Base-by-base conservation (phyloP, 2,329 filamentous ascomycete genomes). In the Phyllosticta paracitricarpa region DNA sequence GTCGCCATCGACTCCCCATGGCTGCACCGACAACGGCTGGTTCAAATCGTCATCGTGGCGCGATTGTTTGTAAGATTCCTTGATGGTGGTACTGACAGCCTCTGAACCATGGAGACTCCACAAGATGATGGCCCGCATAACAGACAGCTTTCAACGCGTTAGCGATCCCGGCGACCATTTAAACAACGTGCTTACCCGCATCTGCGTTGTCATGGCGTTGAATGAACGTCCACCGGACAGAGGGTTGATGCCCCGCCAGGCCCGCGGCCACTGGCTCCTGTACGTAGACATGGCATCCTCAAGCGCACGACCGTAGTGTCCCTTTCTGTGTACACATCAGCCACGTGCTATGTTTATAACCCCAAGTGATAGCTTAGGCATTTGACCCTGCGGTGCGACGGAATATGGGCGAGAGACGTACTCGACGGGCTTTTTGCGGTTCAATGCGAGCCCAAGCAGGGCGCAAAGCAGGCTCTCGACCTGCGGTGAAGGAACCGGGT, bases 361-460 rank as follows among this genome's bases (percentile, higher is more conserved):
- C 24, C 14, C 12, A 14, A 26, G 59, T 19, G 33, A 26, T 7
- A 4, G 17, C 35, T 14, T 3, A n/a, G n/a, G 6, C 14, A 17
- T 22, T 51, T 7, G 33, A 19, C 24, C 14, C 9, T 24, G 25
- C 26, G 19, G 12, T 26, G 58, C 35, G 54, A 24, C 35, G n/a
- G 8, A 40, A n/a, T 26, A 17, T 54, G 51, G 30, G 30, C 35
- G 26, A 65, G 65, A 64, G 66, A 79, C 91, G 76, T 84, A 97
- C 94, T 99, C 96, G 72, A 97, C 89, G 77, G 96, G 92, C 74
- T 99, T 96, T 81, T 99, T 97, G 75, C 94, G 87, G 76, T 99
- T 99, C 70, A 99, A 81, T 61, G 97, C 84, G 68, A 99, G 80
- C 33, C 89, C 87, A 54, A 99, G 80, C 66, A 99, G 77, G 64